Evolutionary conservation across 2,329 filamentous ascomycete species (phyloP), one percentile per base, ranked within the genome.

Genomic region (Fusarium solani-melongenae): DNA sequence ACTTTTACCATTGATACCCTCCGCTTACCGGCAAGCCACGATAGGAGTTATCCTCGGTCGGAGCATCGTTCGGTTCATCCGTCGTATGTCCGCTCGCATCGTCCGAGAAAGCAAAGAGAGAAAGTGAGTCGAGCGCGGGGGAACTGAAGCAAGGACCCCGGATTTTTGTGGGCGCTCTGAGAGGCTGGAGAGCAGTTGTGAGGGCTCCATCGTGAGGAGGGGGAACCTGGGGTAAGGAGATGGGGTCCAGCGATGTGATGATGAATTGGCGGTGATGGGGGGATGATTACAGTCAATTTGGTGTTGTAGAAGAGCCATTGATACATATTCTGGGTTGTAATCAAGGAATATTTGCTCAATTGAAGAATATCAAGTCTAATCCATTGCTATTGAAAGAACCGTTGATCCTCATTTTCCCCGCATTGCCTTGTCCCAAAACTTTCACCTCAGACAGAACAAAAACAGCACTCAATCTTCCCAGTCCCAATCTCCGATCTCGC

Each of bases 221-320:
- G 64, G 66, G 69, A 77, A 76, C 46, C 75, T 77, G 76, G 76
- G 76, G 76, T 77, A 77, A 33, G 53, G 66, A 64, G 34, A 71
- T 68, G 62, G 65, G 33, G 58, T 39, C 15, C 10, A 34, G 39
- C 6, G 51, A 27, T 60, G 44, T 49, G 24, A 49, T 49, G 44
- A 11, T 29, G 44, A 49, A 49, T n/a, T 49, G 44, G 24, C 9
- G 44, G 24, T 49, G 44, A 29, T 29, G 44, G 22, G 22, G 24
- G 6, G 5, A 49, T 27, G 11, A 17, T 29, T 29, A n/a, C 9
- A 11, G 44, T 49, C 3, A 29, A 46, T 3, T 10, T 17, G 14
- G 22, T 15, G 8, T 27, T 4, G 22, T n/a, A 17, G 9, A 49
- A 2, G 44, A 7, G 2, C 2, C 29, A 29, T 29, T 49, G 10